Base-by-base conservation (phyloP, 352 stramenopile genomes). In the Globisporangium middletonii region DNA sequence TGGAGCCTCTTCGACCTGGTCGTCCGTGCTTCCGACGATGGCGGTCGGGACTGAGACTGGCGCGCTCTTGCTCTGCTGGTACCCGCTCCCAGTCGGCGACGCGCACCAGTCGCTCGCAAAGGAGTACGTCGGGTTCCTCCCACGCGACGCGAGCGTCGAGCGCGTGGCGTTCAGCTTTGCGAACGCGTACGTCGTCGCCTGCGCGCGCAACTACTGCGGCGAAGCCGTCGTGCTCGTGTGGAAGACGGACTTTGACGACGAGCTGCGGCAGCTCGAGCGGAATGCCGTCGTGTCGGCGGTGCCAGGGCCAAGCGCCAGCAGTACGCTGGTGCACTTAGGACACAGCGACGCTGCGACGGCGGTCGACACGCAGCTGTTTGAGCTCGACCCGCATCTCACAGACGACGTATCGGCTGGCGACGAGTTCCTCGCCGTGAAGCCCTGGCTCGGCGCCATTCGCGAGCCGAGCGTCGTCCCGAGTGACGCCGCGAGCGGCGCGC, bases 211-310 rank as follows among this genome's bases (percentile, higher is more conserved):
- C 55, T 54, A 57, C 1, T 71, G 59, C 19, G 67, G 66, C 0
- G 68, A 78, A 3, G 63, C 62, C 3, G 65, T 80, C 19, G 57
- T 86, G 5, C 49, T 89, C 13, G 58, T 92, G 41, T 96, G 83
- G 86, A 76, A 75, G 37, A 92, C 82, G 0, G 84, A 94, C 52
- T 86, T 84, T 51, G 69, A 88, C 50, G 73, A 89, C 4, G 84
- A 94, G 55, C 13, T 89, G 18, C 69, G 62, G 27, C 60, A 83
- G 44, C 67, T 75, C 1, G 57, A 73, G 13, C 65, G 69, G 7
- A 60, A 59, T 9, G 35, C 50, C 23, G 23, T 55, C 43, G 5
- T 16, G 6, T 9, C n/a, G 5, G 43, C 4, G 9, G 16, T 48
- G 19, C 43, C 18, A 48, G 43, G 19, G 2, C 16, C 43, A 27